These are phyloP conservation scores for Apiospora sp. DNA, from an alignment of 2,329 filamentous ascomycete species.

Conservation along the genomic window DNA sequence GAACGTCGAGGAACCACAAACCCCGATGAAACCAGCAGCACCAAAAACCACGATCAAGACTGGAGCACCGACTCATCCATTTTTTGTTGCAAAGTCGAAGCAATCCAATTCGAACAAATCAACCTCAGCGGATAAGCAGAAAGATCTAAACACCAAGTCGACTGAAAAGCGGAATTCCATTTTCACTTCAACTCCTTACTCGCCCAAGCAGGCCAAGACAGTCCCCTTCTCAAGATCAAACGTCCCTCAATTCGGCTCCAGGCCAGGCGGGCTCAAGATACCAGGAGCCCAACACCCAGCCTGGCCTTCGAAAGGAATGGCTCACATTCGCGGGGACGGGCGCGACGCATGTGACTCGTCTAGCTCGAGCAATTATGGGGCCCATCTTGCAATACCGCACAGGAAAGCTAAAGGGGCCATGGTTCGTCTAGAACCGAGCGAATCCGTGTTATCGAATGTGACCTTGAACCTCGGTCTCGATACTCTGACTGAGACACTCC, in stretches of 20 bases:
- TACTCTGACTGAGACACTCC: conserved; percentile 42
- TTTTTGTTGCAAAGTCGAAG: conserved; percentile 68
- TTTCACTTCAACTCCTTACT: conserved; percentile 62
- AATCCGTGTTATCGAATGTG: conserved; percentile 52
- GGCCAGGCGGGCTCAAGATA: conserved; percentile 61
- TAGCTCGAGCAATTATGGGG: neutral
- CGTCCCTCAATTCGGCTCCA: conserved; percentile 53
- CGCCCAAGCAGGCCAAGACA: conserved; percentile 52
- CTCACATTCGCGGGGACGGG: conserved; percentile 66
- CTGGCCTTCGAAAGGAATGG: conserved; percentile 74
- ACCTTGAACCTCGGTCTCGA: conserved; percentile 50
- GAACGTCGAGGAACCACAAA: conserved; percentile 28
- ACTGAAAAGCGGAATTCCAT: conserved; percentile 47
- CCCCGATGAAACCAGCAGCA: neutral
- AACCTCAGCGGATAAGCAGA: neutral
- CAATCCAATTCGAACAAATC: conserved; percentile 30
- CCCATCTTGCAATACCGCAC: conserved; percentile 30
- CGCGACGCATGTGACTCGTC: neutral
- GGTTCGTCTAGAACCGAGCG: conserved; percentile 48
- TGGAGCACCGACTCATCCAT: conserved; percentile 59
- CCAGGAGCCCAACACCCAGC: conserved; percentile 71
- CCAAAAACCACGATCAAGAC: conserved; percentile 31
- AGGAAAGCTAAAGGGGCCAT: conserved; percentile 61
- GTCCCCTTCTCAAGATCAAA: conserved; percentile 40
- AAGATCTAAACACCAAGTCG: conserved; percentile 38